Conservation (phyloP, 2,329 filamentous ascomycete species). For the Scedosporium minutisporum region DNA sequence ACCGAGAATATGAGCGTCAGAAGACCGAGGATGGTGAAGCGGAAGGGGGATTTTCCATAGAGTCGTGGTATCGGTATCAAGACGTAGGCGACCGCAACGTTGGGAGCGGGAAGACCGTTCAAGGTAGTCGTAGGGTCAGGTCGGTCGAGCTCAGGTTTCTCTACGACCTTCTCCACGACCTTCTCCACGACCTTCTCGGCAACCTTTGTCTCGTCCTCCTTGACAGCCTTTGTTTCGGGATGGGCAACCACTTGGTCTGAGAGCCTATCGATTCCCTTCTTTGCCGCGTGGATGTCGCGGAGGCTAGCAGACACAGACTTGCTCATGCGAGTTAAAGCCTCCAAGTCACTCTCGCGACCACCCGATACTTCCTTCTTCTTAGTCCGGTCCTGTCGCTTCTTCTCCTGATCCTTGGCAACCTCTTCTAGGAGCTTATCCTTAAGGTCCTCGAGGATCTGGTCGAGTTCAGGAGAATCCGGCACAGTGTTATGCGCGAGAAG, state of each 20-base stretch:
- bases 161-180: not conserved
- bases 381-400: slow-evolving; percentile 18
- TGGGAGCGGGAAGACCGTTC: not conserved
- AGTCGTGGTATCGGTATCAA: slow-evolving; percentile 36
- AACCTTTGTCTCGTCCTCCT: not conserved
- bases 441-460: slow-evolving; percentile 12
- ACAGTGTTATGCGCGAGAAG: slow-evolving; percentile 21
- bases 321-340: slow-evolving; percentile 39
- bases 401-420: slow-evolving; percentile 6
- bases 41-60: slow-evolving; percentile 34
- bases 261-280: slow-evolving; percentile 48
- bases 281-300: slow-evolving; percentile 42
- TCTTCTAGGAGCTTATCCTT: slow-evolving; percentile 10
- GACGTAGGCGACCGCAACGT: slow-evolving; percentile 23
- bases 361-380: not conserved
- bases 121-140: not conserved
- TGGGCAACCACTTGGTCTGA: slow-evolving; percentile 43
- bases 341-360: slow-evolving; percentile 23
- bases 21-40: slow-evolving; percentile 38
- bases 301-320: slow-evolving; percentile 42
- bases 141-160: not conserved
- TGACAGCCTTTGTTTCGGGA: slow-evolving; percentile 17
- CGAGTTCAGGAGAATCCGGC: slow-evolving; percentile 7
- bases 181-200: not conserved
- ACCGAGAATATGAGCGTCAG: slow-evolving; percentile 30